These are phyloP conservation scores for Prunus dulcis DNA, from an alignment of 306 rosid genomes.

Conservation along the genomic window DNA sequence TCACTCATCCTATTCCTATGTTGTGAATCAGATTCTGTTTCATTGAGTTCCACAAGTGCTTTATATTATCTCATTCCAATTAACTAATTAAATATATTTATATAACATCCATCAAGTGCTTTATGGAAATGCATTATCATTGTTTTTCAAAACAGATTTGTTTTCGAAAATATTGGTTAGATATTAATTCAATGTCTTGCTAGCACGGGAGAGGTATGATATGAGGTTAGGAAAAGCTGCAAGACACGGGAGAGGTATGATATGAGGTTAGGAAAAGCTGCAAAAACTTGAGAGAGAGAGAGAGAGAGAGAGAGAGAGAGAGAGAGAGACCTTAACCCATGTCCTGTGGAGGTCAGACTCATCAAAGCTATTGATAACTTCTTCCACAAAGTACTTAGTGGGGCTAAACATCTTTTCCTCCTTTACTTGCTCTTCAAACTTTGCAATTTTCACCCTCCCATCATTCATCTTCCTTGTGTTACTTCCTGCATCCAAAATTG, in stretches of 20 bases:
- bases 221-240: background rate
- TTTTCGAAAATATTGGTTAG: background rate
- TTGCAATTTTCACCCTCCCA: slow-evolving; percentile 32
- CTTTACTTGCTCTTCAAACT: slow-evolving; percentile 34
- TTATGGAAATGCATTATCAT: background rate
- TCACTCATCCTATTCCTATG: background rate
- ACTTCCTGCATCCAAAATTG: slow-evolving; percentile 70
- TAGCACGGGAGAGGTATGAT: slow-evolving; percentile 3
- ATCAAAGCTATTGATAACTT: slow-evolving; percentile 64
- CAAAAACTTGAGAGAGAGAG: background rate
- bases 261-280: background rate
- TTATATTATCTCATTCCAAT: background rate
- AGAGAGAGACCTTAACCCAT: slow-evolving; percentile 62
- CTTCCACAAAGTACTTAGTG: slow-evolving; percentile 69
- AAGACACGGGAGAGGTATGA: slow-evolving; percentile 5
- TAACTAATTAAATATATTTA: background rate
- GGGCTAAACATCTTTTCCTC: slow-evolving; percentile 57
- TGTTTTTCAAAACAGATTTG: background rate
- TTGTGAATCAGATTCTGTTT: background rate
- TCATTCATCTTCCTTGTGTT: slow-evolving; percentile 31
- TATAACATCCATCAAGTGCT: background rate
- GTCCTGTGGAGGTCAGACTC: slow-evolving; percentile 78
- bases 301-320: background rate
- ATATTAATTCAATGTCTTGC: background rate
- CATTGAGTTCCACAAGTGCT: background rate